Base-by-base conservation (phyloP, 2,329 filamentous ascomycete species). In the Colletotrichum siamense region DNA sequence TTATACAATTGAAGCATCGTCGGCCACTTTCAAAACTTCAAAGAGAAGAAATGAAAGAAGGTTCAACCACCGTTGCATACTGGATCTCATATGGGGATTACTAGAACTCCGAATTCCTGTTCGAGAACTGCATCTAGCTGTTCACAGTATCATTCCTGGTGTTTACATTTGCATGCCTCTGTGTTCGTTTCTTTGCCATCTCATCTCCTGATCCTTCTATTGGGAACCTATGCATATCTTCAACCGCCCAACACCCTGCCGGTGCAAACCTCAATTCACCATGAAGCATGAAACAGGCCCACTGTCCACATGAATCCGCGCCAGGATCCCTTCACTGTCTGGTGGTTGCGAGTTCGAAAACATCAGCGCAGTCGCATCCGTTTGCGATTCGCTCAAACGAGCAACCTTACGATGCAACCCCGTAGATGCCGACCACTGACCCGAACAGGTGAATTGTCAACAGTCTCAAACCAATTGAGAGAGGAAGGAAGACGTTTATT, bases 321-420 rank as follows among this genome's bases (percentile, higher is more conserved):
- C 57, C 79, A 77, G 80, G 81, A 80, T 74, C 81, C 81, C 16
- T 81, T 79, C 49, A 77, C 4, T 70, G 79, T 18, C 75, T 79
- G 6, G 76, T 78, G 68, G 75, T 81, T 22, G 78, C 79, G 16
- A 64, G 39, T 22, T 22, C 22, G 6, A 6, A 30, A 24, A 66
- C 18, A 34, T 61, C 66, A 61, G 36, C 34, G 8, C 15, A 36
- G 26, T 24, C 39, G 55, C 39, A 22, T 49, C n/a, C 10, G 26
- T 28, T 71, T 26, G n/a, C 28, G 36, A 57, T 16, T 70, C 12
- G 16, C 55, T 59, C 16, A 15, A 13, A 26, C n/a, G n/a, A 36
- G 16, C 44, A 52, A 52, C 44, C 44, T 52, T 52, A 30, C 9
- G 13, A 18, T 52, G 32, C 44, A 69, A 49, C 26, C 18, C 28